These are phyloP conservation scores for Salix suchowensis DNA, from an alignment of 345 rosid species.

Conservation along the genomic window DNA sequence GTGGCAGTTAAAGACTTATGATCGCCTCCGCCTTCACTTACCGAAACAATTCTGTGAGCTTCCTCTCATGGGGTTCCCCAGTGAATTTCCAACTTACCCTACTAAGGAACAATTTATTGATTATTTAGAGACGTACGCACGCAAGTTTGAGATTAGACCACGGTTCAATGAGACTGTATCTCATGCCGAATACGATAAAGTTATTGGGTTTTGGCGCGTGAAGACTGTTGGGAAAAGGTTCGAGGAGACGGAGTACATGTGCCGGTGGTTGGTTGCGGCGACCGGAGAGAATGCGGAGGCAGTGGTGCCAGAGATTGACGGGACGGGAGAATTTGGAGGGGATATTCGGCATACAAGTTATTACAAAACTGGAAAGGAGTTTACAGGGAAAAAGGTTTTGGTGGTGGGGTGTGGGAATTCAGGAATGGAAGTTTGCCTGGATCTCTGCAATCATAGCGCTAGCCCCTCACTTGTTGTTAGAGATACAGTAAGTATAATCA, in stretches of 20 bases:
- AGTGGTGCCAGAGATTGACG: slow-evolving; percentile 43
- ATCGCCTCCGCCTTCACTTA: slow-evolving; percentile 29
- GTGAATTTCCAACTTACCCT: slow-evolving; percentile 22
- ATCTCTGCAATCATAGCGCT: slow-evolving; percentile 45
- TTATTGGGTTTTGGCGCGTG: slow-evolving; percentile 41
- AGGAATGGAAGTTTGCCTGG: slow-evolving; percentile 54
- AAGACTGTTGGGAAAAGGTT: slow-evolving; percentile 18
- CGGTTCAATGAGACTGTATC: slow-evolving; percentile 40
- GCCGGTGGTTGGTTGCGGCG: slow-evolving; percentile 54
- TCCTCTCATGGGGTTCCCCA: slow-evolving; percentile 21
- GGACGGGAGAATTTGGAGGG: slow-evolving; percentile 36
- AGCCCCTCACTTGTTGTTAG: slow-evolving; percentile 47
- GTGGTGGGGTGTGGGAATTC: slow-evolving; percentile 62
- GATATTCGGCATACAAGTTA: slow-evolving; percentile 37
- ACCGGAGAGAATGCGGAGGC: slow-evolving; percentile 54
- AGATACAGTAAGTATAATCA: slow-evolving; percentile 27
- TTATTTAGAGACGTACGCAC: slow-evolving; percentile 17
- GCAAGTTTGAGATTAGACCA: slow-evolving; percentile 28
- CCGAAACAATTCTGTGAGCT: slow-evolving; percentile 34
- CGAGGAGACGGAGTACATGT: slow-evolving; percentile 37
- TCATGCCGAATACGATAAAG: slow-evolving; percentile 32
- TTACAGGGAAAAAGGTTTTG: slow-evolving; percentile 36
- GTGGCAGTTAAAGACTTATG: slow-evolving; percentile 29
- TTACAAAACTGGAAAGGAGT: slow-evolving; percentile 39
- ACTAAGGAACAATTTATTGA: slow-evolving; percentile 20